Evolutionary conservation across 1,284 basidiomycete species (phyloP).

Genomic region (Vanrija sp.): DNA sequence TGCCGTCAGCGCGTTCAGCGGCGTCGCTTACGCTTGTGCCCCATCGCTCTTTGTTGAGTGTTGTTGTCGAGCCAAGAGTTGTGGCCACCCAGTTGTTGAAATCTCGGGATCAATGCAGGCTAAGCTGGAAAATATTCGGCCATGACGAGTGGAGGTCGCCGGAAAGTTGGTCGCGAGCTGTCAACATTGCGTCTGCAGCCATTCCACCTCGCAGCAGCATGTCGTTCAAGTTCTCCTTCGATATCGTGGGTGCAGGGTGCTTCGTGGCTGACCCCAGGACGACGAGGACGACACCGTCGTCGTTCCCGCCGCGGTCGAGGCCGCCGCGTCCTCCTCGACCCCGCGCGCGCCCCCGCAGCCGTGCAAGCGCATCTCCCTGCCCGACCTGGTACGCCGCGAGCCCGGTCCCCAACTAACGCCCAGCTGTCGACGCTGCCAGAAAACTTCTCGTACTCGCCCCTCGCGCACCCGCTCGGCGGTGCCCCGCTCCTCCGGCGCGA

Average conservation of each 20-base stretch:
- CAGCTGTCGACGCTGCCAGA: conserved; percentile 41
- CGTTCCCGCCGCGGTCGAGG: conserved; percentile 3
- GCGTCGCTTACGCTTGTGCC: conserved; percentile 39
- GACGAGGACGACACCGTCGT: conserved; percentile 23
- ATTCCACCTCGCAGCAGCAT: conserved; percentile 20
- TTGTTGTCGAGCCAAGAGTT: conserved; percentile 2
- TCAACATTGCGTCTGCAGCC: neutral
- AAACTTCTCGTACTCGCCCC: conserved; percentile 42
- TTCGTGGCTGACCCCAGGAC: conserved; percentile 6
- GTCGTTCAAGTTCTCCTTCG: conserved; percentile 53
- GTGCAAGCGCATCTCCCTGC: conserved; percentile 30
- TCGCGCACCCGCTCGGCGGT: conserved; percentile 22
- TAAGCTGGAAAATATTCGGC: neutral
- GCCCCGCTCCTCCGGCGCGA: conserved; percentile 62
- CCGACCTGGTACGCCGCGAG: conserved; percentile 4
- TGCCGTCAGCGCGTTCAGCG: conserved; percentile 16
- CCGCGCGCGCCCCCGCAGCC: conserved; percentile 8
- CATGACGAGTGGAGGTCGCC: conserved; percentile 5
- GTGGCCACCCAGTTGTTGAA: neutral
- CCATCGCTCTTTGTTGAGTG: conserved; percentile 40
- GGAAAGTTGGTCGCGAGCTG: neutral
- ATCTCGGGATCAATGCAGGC: neutral
- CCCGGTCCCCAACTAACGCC: neutral
- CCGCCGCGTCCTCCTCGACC: neutral
- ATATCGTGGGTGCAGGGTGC: conserved; percentile 31